Conservation (phyloP, 352 stramenopile species). For the Phytophthora sp. region DNA sequence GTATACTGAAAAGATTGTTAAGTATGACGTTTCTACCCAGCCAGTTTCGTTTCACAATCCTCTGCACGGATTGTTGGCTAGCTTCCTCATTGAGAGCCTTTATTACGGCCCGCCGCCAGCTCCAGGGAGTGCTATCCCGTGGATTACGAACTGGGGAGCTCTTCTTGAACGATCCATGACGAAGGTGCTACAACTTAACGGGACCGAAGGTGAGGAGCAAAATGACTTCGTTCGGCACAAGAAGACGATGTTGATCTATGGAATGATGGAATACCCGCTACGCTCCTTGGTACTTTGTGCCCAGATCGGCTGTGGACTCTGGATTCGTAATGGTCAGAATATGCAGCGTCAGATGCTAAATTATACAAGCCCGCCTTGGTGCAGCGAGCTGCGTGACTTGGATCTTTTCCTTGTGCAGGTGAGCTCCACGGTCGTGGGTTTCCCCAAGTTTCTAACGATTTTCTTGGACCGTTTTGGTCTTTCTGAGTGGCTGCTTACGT, state of each 20-base stretch:
- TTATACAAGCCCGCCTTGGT: conserved; percentile 79
- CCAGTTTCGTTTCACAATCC: conserved; percentile 92
- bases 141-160: conserved; percentile 55
- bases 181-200: conserved; percentile 31
- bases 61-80: conserved; percentile 84
- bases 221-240: conserved; percentile 41
- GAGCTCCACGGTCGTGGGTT: conserved; percentile 59
- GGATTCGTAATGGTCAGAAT: conserved; percentile 86
- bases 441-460: conserved; percentile 73
- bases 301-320: conserved; percentile 80
- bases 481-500: conserved; percentile 73
- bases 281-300: conserved; percentile 77
- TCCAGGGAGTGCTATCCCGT: conserved; percentile 28
- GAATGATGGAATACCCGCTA: conserved; percentile 80
- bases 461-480: conserved; percentile 87
- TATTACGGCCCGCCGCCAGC: conserved; percentile 53
- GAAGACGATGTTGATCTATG: conserved; percentile 70
- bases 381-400: conserved; percentile 72
- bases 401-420: conserved; percentile 82
- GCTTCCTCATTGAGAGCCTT: conserved; percentile 80
- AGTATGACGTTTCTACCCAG: conserved; percentile 76
- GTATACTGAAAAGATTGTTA: conserved; percentile 59
- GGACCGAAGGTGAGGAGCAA: conserved; percentile 25
- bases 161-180: conserved; percentile 60
- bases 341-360: conserved; percentile 86